phyloP scores from a whole-genome alignment of 2,329 filamentous ascomycete species.

The Cladorrhinum sp. region DNA sequence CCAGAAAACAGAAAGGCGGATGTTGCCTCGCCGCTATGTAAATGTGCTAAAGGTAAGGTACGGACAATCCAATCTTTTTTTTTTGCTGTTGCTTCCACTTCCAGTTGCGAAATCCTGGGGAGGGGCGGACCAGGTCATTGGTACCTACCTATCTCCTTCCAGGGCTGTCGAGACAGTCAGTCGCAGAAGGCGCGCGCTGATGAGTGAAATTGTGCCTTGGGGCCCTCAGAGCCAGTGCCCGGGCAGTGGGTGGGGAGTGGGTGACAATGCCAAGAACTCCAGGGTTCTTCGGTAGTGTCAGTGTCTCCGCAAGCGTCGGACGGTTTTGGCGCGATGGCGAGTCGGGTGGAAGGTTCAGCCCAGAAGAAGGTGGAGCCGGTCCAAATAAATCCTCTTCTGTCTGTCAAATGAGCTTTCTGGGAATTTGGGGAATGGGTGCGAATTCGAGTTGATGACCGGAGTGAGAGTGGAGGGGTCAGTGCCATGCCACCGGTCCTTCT shows the following conservation, averaged over 20 bases:
- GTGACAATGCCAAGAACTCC: constrained; percentile 6
- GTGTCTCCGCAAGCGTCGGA: constrained; percentile 3
- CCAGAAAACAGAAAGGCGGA: not conserved
- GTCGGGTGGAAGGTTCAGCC: constrained; percentile 17
- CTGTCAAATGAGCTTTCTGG: not conserved
- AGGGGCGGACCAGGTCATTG: not conserved
- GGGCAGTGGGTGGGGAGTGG: not conserved
- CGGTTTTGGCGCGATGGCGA: constrained; percentile 6
- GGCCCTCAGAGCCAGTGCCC: not conserved
- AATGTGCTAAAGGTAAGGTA: not conserved
- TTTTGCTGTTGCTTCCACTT: not conserved
- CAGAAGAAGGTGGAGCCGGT: constrained; percentile 13
- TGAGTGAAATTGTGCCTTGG: constrained; percentile 6
- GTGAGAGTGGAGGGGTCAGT: too few relatives aligned
- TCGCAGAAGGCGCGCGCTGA: not conserved
- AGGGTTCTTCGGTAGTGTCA: constrained; percentile 10
- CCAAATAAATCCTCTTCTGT: not conserved
- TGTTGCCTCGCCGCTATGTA: not conserved
- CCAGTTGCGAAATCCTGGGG: not conserved
- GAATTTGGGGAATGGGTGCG: not conserved
- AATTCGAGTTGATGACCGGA: too few relatives aligned
- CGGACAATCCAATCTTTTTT: not conserved
- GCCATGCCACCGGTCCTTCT: too few relatives aligned
- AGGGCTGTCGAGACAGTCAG: not conserved
- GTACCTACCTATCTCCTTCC: not conserved